These are phyloP conservation scores for Protoeuglena noctilucae DNA, from an alignment of 139 green algal genomes.

Conservation along the genomic window DNA sequence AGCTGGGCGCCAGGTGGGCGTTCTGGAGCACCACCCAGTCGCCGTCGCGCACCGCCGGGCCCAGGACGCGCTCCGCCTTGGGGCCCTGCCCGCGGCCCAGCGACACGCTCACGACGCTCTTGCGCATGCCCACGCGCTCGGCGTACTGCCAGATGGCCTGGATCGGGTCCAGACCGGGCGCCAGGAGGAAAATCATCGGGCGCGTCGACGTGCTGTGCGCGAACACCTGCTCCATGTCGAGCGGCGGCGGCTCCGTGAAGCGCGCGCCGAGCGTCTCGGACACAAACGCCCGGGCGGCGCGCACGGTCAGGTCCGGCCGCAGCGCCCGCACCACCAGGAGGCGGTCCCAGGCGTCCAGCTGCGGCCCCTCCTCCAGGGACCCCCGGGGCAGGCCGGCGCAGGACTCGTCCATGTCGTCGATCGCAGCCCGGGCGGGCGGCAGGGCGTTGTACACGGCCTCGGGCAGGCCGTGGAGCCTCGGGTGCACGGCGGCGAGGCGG, in stretches of 20 bases:
- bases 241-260: slow-evolving; percentile 9
- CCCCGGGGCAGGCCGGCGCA: too few relatives aligned
- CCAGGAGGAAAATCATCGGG: slow-evolving; percentile 11
- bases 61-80: slow-evolving; percentile 7
- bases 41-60: slow-evolving; percentile 1
- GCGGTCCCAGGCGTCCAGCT: background rate
- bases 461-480: too few relatives aligned
- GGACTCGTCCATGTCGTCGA: too few relatives aligned
- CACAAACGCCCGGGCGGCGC: slow-evolving; percentile 1
- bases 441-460: too few relatives aligned
- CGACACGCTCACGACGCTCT: slow-evolving; percentile 5
- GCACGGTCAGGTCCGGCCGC: background rate
- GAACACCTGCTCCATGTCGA: slow-evolving; percentile 10
- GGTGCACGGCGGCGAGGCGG: too few relatives aligned
- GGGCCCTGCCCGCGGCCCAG: slow-evolving; percentile 11
- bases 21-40: slow-evolving; percentile 14
- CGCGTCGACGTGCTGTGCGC: slow-evolving; percentile 3
- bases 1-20: slow-evolving; percentile 11
- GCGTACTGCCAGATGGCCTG: background rate
- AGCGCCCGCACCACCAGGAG: slow-evolving; percentile 1
- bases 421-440: too few relatives aligned
- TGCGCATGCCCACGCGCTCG: slow-evolving; percentile 1
- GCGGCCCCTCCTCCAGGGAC: too few relatives aligned
- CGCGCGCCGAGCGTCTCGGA: slow-evolving; percentile 3
- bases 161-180: slow-evolving; percentile 9